Conservation (phyloP, 2,329 filamentous ascomycete genomes). For the Sclerotinia spermophila region DNA sequence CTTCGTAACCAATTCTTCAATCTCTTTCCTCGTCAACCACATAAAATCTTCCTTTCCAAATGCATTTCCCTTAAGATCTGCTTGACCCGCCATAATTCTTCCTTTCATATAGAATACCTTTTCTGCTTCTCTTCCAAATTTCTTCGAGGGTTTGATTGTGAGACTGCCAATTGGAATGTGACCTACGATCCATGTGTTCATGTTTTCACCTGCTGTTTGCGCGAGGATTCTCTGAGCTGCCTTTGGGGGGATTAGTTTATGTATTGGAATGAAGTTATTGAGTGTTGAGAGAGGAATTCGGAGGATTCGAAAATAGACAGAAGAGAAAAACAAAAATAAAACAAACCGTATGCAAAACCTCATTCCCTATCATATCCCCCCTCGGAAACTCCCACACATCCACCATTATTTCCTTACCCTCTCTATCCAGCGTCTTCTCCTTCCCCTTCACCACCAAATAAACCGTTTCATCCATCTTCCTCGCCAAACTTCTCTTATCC, state of each 20-base stretch:
- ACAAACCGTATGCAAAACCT: slow-evolving; percentile 80
- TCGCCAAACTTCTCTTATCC: slow-evolving; percentile 75
- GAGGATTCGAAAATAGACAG: not conserved
- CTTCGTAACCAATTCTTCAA: slow-evolving; percentile 60
- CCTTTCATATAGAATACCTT: slow-evolving; percentile 97
- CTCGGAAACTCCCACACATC: slow-evolving; percentile 74
- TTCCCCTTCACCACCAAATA: slow-evolving; percentile 77
- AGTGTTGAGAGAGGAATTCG: not conserved
- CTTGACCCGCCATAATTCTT: slow-evolving; percentile 96
- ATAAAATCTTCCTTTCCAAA: slow-evolving; percentile 78
- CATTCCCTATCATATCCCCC: slow-evolving; percentile 62
- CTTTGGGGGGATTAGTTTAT: slow-evolving; percentile 45
- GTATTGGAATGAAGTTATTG: not conserved
- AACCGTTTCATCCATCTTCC: slow-evolving; percentile 74
- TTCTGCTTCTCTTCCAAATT: slow-evolving; percentile 53
- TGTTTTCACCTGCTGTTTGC: slow-evolving; percentile 79
- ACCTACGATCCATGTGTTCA: slow-evolving; percentile 98
- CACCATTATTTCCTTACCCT: slow-evolving; percentile 49
- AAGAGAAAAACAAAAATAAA: slow-evolving; percentile 2
- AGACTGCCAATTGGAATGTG: slow-evolving; percentile 84
- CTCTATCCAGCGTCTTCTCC: not conserved
- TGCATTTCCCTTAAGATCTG: slow-evolving; percentile 67
- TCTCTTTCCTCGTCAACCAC: slow-evolving; percentile 90
- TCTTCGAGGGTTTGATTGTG: slow-evolving; percentile 51
- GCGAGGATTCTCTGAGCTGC: slow-evolving; percentile 76